A percentile compares a stretch with the other conserved stretches of the same genome.
Conservation (phyloP, 2,329 filamentous ascomycete species). For the Colletotrichum sp. region DNA sequence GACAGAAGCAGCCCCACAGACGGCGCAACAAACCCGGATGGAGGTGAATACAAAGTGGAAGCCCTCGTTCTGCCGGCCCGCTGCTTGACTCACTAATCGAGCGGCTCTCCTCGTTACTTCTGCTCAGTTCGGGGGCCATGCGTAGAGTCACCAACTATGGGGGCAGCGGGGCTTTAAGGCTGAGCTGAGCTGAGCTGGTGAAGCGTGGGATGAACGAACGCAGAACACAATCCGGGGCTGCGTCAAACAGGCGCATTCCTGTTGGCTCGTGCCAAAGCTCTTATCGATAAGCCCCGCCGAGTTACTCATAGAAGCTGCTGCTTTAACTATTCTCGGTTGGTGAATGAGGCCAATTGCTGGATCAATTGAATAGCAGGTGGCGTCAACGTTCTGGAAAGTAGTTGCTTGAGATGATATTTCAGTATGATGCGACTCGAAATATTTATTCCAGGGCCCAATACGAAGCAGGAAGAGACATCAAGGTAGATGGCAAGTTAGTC, state of each 20-base stretch:
- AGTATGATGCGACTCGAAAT: neutral
- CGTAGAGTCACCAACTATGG: neutral
- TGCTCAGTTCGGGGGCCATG: neutral
- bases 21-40: neutral
- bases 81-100: neutral
- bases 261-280: constrained; percentile 22
- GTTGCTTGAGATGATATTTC: neutral
- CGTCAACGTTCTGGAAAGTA: neutral
- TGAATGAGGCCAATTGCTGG: neutral
- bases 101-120: neutral
- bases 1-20: neutral
- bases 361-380: neutral
- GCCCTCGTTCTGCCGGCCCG: neutral
- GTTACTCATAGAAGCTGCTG: constrained; percentile 17
- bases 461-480: neutral
- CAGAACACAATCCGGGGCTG: neutral
- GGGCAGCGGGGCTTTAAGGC: neutral
- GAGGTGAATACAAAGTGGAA: neutral
- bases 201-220: neutral
- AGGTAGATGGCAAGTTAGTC: neutral
- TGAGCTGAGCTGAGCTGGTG: neutral
- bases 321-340: neutral
- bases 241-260: neutral
- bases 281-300: constrained; percentile 25
- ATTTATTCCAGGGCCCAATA: neutral